Evolutionary conservation across 2,329 filamentous ascomycete species (phyloP).

Genomic region (Aspergillus phoenicis): DNA sequence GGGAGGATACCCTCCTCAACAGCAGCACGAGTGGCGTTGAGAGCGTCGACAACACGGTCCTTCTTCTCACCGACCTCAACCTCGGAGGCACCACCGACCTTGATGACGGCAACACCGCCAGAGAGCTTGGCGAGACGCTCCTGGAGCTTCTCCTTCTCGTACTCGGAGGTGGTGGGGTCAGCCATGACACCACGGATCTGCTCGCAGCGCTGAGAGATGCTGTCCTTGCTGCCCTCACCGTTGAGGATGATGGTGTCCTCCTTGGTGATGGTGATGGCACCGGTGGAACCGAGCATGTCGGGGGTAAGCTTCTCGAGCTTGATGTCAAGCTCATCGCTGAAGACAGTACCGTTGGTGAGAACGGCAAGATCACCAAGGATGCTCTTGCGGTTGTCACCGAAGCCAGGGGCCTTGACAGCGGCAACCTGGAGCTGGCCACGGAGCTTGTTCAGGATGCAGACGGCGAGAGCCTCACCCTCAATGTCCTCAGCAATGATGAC

Average conservation of each 20-base stretch:
- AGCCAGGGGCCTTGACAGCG: slow-evolving; percentile 97
- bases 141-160: slow-evolving; percentile 99
- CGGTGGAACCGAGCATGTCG: slow-evolving; percentile 95
- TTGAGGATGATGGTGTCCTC: slow-evolving; percentile 99
- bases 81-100: slow-evolving; percentile 95
- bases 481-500: slow-evolving; percentile 99
- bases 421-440: slow-evolving; percentile 98
- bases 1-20: slow-evolving; percentile 99
- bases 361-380: slow-evolving; percentile 96
- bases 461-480: slow-evolving; percentile 94
- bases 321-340: slow-evolving; percentile 96
- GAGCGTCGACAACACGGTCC: slow-evolving; percentile 96
- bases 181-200: slow-evolving; percentile 97
- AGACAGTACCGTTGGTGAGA: slow-evolving; percentile 95
- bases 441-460: slow-evolving; percentile 99
- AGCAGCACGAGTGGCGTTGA: slow-evolving; percentile 96
- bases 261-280: slow-evolving; percentile 99
- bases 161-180: slow-evolving; percentile 93
- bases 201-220: slow-evolving; percentile 92
- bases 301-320: slow-evolving; percentile 98
- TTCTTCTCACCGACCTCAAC: slow-evolving; percentile 99
- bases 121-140: slow-evolving; percentile 99
- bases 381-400: slow-evolving; percentile 99
- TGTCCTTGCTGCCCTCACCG: slow-evolving; percentile 92
- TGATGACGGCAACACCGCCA: slow-evolving; percentile 98